These are phyloP conservation scores for Lichtheimia ramosa DNA, from an alignment of 371 early-diverging fungal species.

Conservation along the genomic window DNA sequence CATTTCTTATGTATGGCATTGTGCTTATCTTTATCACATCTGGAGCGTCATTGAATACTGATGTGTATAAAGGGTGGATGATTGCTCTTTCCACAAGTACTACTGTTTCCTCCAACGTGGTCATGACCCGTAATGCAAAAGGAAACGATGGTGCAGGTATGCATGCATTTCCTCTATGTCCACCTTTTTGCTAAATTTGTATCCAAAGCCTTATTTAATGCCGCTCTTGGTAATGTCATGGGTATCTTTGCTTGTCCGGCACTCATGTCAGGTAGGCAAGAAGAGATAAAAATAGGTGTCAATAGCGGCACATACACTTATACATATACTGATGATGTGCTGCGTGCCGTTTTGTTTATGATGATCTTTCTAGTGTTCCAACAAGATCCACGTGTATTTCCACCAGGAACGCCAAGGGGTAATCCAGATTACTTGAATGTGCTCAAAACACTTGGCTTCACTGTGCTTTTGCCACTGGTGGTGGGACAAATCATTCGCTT, in stretches of 20 bases:
- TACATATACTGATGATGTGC: too few species aligned
- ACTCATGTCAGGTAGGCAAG: slow-evolving; percentile 50
- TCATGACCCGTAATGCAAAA: slow-evolving; percentile 72
- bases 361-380: slow-evolving; percentile 25
- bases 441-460: slow-evolving; percentile 55
- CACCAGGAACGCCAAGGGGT: slow-evolving; percentile 44
- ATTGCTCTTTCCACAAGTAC: slow-evolving; percentile 72
- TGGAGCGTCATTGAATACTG: slow-evolving; percentile 45
- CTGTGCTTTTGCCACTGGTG: slow-evolving; percentile 64
- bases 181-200: slow-evolving; percentile 6
- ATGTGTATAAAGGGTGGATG: slow-evolving; percentile 65
- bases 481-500: slow-evolving; percentile 68
- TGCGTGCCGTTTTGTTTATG: too few species aligned
- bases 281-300: background rate
- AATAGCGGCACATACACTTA: too few species aligned
- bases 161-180: background rate
- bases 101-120: slow-evolving; percentile 74
- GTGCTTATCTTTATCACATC: slow-evolving; percentile 46
- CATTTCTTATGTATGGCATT: slow-evolving; percentile 61
- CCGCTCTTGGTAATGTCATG: slow-evolving; percentile 69
- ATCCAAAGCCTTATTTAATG: slow-evolving; percentile 59
- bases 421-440: slow-evolving; percentile 53
- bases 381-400: slow-evolving; percentile 32
- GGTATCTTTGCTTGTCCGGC: slow-evolving; percentile 69
- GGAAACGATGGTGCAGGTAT: slow-evolving; percentile 66